These are phyloP conservation scores for Phytophthora fragariaefolia DNA, from an alignment of 352 stramenopile species.

Conservation along the genomic window DNA sequence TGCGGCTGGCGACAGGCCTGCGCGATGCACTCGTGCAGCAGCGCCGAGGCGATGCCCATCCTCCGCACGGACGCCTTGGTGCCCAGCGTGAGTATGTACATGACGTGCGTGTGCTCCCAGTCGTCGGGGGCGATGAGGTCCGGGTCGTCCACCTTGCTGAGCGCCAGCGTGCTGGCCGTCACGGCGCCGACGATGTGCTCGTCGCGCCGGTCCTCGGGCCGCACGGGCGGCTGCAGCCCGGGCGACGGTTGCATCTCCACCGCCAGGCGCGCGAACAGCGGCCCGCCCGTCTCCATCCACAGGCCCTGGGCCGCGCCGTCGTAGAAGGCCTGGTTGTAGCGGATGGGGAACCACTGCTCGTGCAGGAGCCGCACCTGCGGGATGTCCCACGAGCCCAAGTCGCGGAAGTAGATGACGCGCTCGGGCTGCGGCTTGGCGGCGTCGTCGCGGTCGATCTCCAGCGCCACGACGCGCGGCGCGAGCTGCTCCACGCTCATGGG, in stretches of 20 bases:
- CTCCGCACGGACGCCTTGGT: conserved; percentile 85
- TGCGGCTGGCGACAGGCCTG: conserved; percentile 74
- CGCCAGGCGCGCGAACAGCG: conserved; percentile 91
- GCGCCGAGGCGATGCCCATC: conserved; percentile 89
- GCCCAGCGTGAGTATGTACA: conserved; percentile 98
- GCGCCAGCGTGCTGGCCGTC: conserved; percentile 88
- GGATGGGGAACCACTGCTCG: conserved; percentile 97
- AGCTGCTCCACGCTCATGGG: conserved; percentile 22
- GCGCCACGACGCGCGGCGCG: conserved; percentile 22
- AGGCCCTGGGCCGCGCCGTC: conserved; percentile 86
- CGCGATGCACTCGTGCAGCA: conserved; percentile 91
- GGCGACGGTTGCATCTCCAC: conserved; percentile 51
- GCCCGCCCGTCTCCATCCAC: conserved; percentile 89
- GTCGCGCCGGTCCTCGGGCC: conserved; percentile 12
- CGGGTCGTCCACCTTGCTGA: conserved; percentile 72
- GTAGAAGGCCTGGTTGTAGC: conserved; percentile 97
- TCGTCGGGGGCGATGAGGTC: conserved; percentile 61
- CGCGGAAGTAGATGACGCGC: conserved; percentile 72
- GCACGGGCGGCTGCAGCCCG: conserved; percentile 15
- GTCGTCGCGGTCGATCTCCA: conserved; percentile 30
- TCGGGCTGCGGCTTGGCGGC: conserved; percentile 24
- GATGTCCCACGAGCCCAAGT: conserved; percentile 85
- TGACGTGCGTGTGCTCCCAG: conserved; percentile 82
- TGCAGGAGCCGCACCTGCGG: conserved; percentile 92
- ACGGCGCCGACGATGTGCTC: conserved; percentile 89